A percentile compares a stretch with the other conserved stretches of the same genome.
These are phyloP conservation scores for Trichoderma hamatum DNA, from an alignment of 2,329 filamentous ascomycete genomes.

Conservation along the genomic window DNA sequence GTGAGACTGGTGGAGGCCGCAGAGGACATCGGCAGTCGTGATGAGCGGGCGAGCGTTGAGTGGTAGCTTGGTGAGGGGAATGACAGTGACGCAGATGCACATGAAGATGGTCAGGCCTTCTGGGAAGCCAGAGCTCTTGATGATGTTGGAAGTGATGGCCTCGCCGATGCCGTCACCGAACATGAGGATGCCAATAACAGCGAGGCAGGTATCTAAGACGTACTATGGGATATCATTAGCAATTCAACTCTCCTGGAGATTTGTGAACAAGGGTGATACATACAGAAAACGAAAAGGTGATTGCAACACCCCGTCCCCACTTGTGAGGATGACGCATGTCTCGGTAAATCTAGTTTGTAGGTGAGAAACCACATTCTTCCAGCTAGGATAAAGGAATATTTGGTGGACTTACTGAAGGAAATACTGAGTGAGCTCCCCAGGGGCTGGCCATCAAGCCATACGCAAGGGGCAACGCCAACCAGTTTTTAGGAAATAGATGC, in stretches of 20 bases:
- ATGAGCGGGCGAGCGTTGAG: slow-evolving; percentile 87
- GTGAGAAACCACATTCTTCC: not conserved
- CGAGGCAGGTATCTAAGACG: slow-evolving; percentile 78
- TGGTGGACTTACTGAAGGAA: slow-evolving; percentile 67
- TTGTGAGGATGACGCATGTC: slow-evolving; percentile 77
- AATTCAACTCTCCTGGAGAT: not conserved
- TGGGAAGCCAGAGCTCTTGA: slow-evolving; percentile 75
- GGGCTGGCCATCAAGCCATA: slow-evolving; percentile 87
- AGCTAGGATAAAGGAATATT: not conserved
- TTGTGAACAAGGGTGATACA: slow-evolving; percentile 37
- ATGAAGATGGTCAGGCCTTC: slow-evolving; percentile 73
- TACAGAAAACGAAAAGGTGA: slow-evolving; percentile 85
- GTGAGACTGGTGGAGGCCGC: slow-evolving; percentile 64
- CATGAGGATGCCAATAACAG: slow-evolving; percentile 86
- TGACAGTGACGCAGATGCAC: slow-evolving; percentile 85
- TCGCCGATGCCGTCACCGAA: slow-evolving; percentile 88
- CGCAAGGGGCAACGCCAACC: slow-evolving; percentile 82
- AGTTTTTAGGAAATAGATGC: slow-evolving; percentile 81
- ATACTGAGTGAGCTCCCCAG: slow-evolving; percentile 67
- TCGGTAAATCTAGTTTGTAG: slow-evolving; percentile 55
- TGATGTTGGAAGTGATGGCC: slow-evolving; percentile 88
- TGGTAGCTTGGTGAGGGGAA: slow-evolving; percentile 93
- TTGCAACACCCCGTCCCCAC: slow-evolving; percentile 72
- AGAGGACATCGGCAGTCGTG: slow-evolving; percentile 78
- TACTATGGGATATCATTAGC: slow-evolving; percentile 54